Evolutionary conservation across 2,329 filamentous ascomycete genomes (phyloP), one percentile per base, ranked within the genome.

Genomic region (Sporothrix globosa): DNA sequence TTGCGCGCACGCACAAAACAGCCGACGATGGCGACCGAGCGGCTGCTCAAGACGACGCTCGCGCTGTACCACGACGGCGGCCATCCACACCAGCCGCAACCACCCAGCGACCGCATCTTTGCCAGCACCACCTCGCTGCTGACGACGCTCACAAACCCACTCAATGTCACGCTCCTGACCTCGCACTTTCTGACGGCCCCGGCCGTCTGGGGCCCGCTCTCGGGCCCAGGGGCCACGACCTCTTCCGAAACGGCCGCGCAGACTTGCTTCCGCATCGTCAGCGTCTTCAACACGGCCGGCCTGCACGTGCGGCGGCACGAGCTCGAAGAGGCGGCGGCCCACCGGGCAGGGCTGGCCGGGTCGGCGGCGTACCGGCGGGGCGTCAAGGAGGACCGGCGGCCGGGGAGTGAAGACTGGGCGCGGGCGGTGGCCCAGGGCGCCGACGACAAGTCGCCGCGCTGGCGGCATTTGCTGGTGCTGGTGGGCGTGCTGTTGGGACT

Each of bases 391-490:
- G 67, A 67, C 58, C 65, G 81, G 83, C 67, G 83, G 81, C 3
- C 73, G 10, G 72, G 77, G 34, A 82, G 82, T 73, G 85, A 87
- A 66, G 82, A 81, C 27, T 90, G 87, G 87, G 81, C 86, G 10
- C 82, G 83, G 24, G 86, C 86, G 0, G 83, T 89, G 3, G 83
- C 85, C 56, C 85, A 84, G 75, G 87, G 87, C 48, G 83, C 85
- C 11, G 87, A 89, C 69, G 85, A 84, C 44, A 83, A 84, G 58
- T 88, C 88, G 19, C 85, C 84, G 34, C 83, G 92, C 76, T 97
- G 93, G 93, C 90, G 93, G 78, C 93, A 97, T 79, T 80, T 93
- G 41, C 83, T 97, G n/a, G 86, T 94, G 5, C 85, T 97, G 10
- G 89, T 90, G 0, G 94, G 93, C 3, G 82, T 97, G 27, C 80